Evolutionary conservation across 768 basidiomycete species (phyloP).

Genomic region (Cytidiella melzeri): DNA sequence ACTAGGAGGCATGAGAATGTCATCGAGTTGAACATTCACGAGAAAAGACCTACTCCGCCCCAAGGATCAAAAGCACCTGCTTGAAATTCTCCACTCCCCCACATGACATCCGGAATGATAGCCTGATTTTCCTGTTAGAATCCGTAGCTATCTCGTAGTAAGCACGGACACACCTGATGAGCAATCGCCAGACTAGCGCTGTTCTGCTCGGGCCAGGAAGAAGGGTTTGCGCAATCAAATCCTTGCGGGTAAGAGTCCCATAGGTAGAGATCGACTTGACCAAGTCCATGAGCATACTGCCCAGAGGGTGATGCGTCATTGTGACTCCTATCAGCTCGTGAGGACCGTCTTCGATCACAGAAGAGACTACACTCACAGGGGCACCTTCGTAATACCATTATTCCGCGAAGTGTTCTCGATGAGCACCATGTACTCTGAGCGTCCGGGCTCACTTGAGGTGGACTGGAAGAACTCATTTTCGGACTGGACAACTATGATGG

Average conservation of each 20-base stretch:
- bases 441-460: conserved; percentile 12
- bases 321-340: conserved; percentile 11
- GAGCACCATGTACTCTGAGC: conserved; percentile 18
- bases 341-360: neutral
- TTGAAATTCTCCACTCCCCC: conserved; percentile 18
- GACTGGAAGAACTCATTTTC: conserved; percentile 19
- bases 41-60: conserved; percentile 17
- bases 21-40: neutral
- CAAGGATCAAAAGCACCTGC: conserved; percentile 22
- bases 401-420: conserved; percentile 16
- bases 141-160: neutral
- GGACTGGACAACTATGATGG: conserved; percentile 18
- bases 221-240: conserved; percentile 18
- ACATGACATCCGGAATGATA: conserved; percentile 15
- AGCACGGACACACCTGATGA: conserved; percentile 10
- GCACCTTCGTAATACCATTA: conserved; percentile 18
- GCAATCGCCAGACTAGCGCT: conserved; percentile 7
- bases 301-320: conserved; percentile 15
- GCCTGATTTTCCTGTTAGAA: conserved; percentile 3
- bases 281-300: conserved; percentile 16
- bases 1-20: conserved; percentile 2
- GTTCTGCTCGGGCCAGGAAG: conserved; percentile 11
- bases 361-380: conserved; percentile 9
- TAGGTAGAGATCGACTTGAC: conserved; percentile 18
- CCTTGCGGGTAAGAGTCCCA: conserved; percentile 21